Base-by-base conservation (phyloP, 202 grass and related monocot species). In the Schoenoplectus triqueter region DNA sequence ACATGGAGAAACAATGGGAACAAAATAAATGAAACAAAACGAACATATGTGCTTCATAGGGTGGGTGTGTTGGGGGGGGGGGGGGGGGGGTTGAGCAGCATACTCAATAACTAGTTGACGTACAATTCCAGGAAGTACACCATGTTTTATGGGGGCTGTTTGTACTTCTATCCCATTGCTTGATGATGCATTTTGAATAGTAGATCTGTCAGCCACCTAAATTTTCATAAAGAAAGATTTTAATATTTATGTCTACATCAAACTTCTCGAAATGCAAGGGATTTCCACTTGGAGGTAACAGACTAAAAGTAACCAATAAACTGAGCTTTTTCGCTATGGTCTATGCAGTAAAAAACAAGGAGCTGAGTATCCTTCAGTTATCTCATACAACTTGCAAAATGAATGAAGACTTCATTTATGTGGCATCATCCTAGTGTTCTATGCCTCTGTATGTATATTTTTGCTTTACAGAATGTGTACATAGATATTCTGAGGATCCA, bases 31-130 rank as follows among this genome's bases (percentile, higher is more conserved):
- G 19, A n/a, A 73, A 73, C n/a, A 46, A 42, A 76, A 78, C 2
- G 13, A 14, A 78, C 21, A 42, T 56, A 59, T 13, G 31, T 59
- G 22, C 13, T 59, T 78, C 1, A 60, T 62, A 73, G 48, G 64
- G 11, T 70, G 41, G 69, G 44, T 82, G 31, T 22, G 18, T 6
- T 49, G 47, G 45, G 62, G 52, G 13, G 67, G 14, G 39, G 17
- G 72, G 21, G 9, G 14, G 60, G 59, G 17, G 14, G 45, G 7
- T 55, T 51, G 63, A n/a, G 82, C 66, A 41, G 89, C 50, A 91
- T 94, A 94, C 92, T 91, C 88, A 39, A 95, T 92, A 64, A 95
- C 92, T 83, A 95, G 76, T 79, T 95, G 88, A 10, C 92, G 91
- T 83, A 92, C 88, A 85, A 98, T 82, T 80, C 95, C 91, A 73